These are phyloP conservation scores for Nowakowskiella sp. DNA, from an alignment of 192 early-diverging fungal genomes.

Conservation along the genomic window DNA sequence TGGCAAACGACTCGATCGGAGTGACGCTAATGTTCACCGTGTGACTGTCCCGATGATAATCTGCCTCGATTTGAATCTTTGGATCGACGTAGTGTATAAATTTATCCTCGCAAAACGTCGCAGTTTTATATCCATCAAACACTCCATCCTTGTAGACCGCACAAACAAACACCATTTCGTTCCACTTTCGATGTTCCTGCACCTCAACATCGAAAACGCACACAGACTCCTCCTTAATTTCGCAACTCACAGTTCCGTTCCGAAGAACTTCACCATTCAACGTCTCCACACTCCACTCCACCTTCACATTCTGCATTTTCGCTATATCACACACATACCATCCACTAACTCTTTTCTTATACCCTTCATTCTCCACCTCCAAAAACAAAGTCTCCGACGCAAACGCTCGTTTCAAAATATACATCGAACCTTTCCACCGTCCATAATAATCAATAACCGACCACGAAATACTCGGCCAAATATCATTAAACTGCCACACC, in stretches of 20 bases:
- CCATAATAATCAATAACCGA: conserved; percentile 9
- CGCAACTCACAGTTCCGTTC: not conserved
- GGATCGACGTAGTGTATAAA: too few relatives aligned
- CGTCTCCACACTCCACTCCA: not conserved
- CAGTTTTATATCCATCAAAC: too few relatives aligned
- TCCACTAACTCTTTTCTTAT: not conserved
- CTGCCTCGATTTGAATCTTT: too few relatives aligned
- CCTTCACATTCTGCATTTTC: not conserved
- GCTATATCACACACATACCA: not conserved
- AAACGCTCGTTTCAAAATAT: not conserved
- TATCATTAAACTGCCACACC: conserved; percentile 22
- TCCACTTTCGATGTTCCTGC: too few relatives aligned
- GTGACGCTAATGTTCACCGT: too few relatives aligned
- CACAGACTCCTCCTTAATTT: not conserved
- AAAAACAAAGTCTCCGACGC: not conserved
- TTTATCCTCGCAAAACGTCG: too few relatives aligned
- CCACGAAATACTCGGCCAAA: conserved; percentile 15
- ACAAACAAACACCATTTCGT: too few relatives aligned
- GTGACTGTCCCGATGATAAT: too few relatives aligned
- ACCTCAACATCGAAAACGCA: not conserved
- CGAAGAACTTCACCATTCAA: not conserved
- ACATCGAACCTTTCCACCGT: not conserved
- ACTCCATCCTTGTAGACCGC: too few relatives aligned
- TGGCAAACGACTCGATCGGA: too few relatives aligned
- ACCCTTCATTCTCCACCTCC: not conserved